Percentiles rank a stretch among this genome's conserved stretches.
These are phyloP conservation scores for Ganoderma lingzhi DNA, from an alignment of 1,284 basidiomycete species.

Conservation along the genomic window DNA sequence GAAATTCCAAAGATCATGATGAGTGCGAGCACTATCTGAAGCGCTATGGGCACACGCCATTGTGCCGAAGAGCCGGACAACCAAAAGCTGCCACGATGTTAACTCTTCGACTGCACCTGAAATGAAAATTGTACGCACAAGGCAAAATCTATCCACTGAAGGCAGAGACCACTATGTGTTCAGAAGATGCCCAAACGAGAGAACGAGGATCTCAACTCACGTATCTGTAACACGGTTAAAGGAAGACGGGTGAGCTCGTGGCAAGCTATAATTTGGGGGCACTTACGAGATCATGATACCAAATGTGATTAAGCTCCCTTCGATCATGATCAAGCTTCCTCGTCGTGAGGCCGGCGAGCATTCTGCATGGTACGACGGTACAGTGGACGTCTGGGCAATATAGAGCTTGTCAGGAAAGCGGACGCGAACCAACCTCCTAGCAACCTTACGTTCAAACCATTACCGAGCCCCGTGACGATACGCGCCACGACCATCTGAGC, in stretches of 20 bases:
- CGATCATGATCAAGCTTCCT: constrained; percentile 74
- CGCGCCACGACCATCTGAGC: constrained; percentile 68
- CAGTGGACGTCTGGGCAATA: constrained; percentile 60
- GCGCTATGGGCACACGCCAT: constrained; percentile 75
- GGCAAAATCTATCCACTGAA: constrained; percentile 69
- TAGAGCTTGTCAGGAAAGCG: not conserved
- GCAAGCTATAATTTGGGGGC: constrained; percentile 40
- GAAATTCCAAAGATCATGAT: constrained; percentile 65
- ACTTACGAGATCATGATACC: constrained; percentile 76
- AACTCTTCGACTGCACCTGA: not conserved
- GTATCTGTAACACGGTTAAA: constrained; percentile 43
- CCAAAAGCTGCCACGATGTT: constrained; percentile 52
- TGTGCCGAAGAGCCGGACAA: constrained; percentile 60
- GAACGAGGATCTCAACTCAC: constrained; percentile 31
- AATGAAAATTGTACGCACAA: constrained; percentile 45
- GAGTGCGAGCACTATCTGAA: constrained; percentile 71
- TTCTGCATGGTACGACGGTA: constrained; percentile 72
- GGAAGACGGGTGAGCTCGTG: constrained; percentile 24
- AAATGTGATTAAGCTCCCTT: constrained; percentile 73
- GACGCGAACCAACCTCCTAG: not conserved
- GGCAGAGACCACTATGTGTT: not conserved
- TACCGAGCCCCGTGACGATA: constrained; percentile 70
- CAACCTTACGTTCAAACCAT: constrained; percentile 66
- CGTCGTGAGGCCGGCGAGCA: constrained; percentile 66
- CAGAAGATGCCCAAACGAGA: not conserved